Conservation (phyloP, 176 grass and related monocot species). For the Lolium multiflorum region DNA sequence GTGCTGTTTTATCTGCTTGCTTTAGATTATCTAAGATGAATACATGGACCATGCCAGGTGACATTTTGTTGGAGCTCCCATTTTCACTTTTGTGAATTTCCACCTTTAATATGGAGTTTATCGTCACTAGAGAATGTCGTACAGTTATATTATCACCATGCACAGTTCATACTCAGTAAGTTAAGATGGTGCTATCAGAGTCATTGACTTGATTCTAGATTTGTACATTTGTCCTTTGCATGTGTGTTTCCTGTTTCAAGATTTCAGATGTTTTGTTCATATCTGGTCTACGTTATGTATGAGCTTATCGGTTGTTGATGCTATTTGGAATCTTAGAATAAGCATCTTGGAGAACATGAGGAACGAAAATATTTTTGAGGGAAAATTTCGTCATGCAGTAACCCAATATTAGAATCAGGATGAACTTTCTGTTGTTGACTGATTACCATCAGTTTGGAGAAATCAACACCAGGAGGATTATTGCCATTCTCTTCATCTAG, state of each 20-base stretch:
- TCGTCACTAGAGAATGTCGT: background rate
- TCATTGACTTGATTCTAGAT: background rate
- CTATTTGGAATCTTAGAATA: background rate
- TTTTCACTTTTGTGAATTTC: background rate
- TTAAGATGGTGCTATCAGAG: background rate
- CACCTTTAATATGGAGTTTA: conserved; percentile 7
- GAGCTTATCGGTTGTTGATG: background rate
- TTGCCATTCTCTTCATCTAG: too few species aligned
- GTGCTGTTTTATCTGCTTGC: conserved; percentile 13
- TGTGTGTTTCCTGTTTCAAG: background rate
- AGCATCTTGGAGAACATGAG: background rate
- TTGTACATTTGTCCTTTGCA: background rate
- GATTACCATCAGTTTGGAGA: too few species aligned
- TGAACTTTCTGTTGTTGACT: too few species aligned
- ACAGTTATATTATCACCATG: background rate
- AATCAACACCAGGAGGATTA: too few species aligned
- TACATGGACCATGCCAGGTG: conserved; percentile 15
- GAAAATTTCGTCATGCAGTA: background rate
- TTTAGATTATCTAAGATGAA: background rate
- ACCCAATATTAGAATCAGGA: background rate
- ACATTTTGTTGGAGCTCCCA: background rate
- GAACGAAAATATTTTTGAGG: background rate
- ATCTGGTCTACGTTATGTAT: background rate
- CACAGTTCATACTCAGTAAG: background rate
- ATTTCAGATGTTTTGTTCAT: background rate